phyloP scores from a whole-genome alignment of 2,329 filamentous ascomycete genomes.

The Verticillium nonalfalfae region DNA sequence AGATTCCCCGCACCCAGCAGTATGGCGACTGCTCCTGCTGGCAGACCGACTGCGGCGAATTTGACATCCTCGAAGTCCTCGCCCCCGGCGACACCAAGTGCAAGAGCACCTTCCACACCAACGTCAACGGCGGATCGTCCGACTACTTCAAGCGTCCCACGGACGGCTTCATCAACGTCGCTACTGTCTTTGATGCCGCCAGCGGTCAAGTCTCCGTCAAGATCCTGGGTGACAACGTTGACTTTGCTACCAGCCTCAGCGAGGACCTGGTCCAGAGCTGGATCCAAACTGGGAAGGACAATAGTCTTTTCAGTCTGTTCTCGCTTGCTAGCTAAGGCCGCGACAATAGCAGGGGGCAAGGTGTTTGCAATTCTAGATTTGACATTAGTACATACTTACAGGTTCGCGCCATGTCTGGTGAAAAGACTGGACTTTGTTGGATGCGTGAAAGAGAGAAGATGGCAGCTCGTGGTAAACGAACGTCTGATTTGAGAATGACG shows the following conservation, averaged over 20 bases:
- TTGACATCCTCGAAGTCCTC: slow-evolving; percentile 70
- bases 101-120: slow-evolving; percentile 65
- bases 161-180: slow-evolving; percentile 53
- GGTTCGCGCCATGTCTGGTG: background rate
- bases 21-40: slow-evolving; percentile 71
- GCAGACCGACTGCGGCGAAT: slow-evolving; percentile 62
- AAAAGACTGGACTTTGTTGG: background rate
- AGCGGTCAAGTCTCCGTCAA: slow-evolving; percentile 50
- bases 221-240: slow-evolving; percentile 33
- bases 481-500: background rate
- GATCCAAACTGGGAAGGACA: slow-evolving; percentile 13
- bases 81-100: slow-evolving; percentile 56
- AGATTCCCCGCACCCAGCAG: slow-evolving; percentile 64
- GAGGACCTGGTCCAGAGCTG: slow-evolving; percentile 28
- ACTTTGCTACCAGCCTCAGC: slow-evolving; percentile 32
- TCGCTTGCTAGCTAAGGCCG: slow-evolving; percentile 4
- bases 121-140: slow-evolving; percentile 56
- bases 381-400: background rate
- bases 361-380: background rate
- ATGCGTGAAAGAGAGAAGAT: background rate
- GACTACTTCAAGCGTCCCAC: slow-evolving; percentile 67
- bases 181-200: slow-evolving; percentile 51
- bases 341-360: background rate
- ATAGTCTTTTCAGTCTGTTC: slow-evolving; percentile 10
- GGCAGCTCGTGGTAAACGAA: background rate